A percentile compares a stretch with the other conserved stretches of the same genome.
These are phyloP conservation scores for Rhodotorula sp. DNA, from an alignment of 1,284 basidiomycete genomes.

Conservation along the genomic window DNA sequence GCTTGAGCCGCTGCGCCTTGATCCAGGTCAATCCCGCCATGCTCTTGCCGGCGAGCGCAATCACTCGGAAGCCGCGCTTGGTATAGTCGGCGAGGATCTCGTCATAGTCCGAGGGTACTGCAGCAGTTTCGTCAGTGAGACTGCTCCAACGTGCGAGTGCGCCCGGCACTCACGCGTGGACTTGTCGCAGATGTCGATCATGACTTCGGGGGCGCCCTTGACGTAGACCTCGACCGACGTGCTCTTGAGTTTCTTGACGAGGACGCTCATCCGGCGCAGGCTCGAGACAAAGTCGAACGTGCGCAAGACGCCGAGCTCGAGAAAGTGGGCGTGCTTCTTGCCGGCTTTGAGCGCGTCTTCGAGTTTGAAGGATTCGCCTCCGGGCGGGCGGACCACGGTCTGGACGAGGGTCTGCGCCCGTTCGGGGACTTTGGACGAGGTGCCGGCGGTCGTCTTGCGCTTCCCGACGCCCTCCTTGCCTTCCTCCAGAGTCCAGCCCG, in stretches of 20 bases:
- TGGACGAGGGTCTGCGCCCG: constrained; percentile 91
- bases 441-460: constrained; percentile 42
- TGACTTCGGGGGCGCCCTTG: constrained; percentile 98
- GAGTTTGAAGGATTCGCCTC: constrained; percentile 79
- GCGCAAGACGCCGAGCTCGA: constrained; percentile 93
- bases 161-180: constrained; percentile 66
- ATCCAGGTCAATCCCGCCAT: constrained; percentile 94
- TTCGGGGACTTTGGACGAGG: constrained; percentile 55
- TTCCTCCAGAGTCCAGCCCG: constrained; percentile 94
- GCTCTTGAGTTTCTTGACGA: constrained; percentile 93
- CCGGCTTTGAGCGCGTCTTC: constrained; percentile 87
- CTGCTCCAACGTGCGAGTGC: not conserved
- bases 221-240: constrained; percentile 96
- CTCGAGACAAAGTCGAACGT: constrained; percentile 96
- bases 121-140: not conserved
- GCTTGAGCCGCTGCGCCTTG: constrained; percentile 93
- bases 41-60: constrained; percentile 95
- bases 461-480: constrained; percentile 53
- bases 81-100: constrained; percentile 97
- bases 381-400: constrained; percentile 92
- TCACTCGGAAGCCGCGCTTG: constrained; percentile 94
- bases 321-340: constrained; percentile 85
- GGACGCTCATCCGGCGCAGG: constrained; percentile 92
- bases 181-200: constrained; percentile 89
- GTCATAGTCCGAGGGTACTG: constrained; percentile 95